These are phyloP conservation scores for Tolypocladium guangdongense DNA, from an alignment of 2,329 filamentous ascomycete genomes.

Conservation along the genomic window DNA sequence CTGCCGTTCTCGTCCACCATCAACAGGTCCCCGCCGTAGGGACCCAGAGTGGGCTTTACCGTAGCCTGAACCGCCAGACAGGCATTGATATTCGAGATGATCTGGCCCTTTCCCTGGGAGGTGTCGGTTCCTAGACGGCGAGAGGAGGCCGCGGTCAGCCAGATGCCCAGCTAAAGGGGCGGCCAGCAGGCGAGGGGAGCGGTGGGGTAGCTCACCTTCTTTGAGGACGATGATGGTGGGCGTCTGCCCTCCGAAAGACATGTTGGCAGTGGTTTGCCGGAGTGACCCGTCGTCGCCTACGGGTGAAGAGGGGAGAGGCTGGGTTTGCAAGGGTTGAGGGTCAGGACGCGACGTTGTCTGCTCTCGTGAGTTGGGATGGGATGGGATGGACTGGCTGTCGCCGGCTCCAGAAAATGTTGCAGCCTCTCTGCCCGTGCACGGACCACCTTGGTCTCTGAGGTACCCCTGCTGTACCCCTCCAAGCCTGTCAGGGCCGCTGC, in stretches of 20 bases:
- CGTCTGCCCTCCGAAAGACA: slow-evolving; percentile 96
- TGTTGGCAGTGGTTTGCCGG: slow-evolving; percentile 28
- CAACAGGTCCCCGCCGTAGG: slow-evolving; percentile 92
- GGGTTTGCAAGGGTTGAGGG: not conserved
- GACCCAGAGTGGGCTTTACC: slow-evolving; percentile 90
- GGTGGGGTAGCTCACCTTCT: slow-evolving; percentile 58
- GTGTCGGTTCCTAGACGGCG: slow-evolving; percentile 70
- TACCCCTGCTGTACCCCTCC: not conserved
- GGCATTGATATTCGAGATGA: slow-evolving; percentile 97
- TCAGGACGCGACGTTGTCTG: not conserved
- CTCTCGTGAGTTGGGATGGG: not conserved
- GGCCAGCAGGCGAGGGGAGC: slow-evolving; percentile 5
- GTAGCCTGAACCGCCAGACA: slow-evolving; percentile 92
- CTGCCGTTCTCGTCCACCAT: slow-evolving; percentile 91
- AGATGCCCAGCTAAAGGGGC: not conserved
- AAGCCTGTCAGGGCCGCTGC: not conserved
- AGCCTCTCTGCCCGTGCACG: slow-evolving; percentile 23
- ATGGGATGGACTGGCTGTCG: not conserved
- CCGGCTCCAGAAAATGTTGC: slow-evolving; percentile 35
- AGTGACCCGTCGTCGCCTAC: slow-evolving; percentile 22
- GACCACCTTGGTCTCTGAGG: not conserved
- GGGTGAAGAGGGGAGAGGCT: not conserved
- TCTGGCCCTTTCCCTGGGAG: slow-evolving; percentile 93
- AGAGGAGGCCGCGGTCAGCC: not conserved
- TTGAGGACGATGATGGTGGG: slow-evolving; percentile 97